Percentiles rank a stretch among this genome's conserved stretches.
These are phyloP conservation scores for Didymella glomerata DNA, from an alignment of 2,329 filamentous ascomycete species.

Conservation along the genomic window DNA sequence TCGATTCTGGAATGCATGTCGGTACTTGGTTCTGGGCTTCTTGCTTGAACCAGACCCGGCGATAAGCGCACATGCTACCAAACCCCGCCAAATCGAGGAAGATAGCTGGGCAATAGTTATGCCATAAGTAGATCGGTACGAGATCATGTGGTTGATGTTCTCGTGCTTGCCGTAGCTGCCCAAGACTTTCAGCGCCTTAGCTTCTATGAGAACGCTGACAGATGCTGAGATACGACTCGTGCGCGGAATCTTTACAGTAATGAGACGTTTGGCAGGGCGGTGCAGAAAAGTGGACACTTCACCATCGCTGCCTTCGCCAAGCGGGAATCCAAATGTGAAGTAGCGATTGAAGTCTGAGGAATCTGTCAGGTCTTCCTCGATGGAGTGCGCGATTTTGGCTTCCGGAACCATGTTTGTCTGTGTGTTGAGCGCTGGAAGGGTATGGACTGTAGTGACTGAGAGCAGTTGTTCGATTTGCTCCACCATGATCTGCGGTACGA, in stretches of 20 bases:
- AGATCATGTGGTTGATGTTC: conserved; percentile 9
- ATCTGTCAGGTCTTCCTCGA: background rate
- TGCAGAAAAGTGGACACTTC: background rate
- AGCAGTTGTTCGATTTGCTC: background rate
- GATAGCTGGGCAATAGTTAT: background rate
- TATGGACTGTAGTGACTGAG: background rate
- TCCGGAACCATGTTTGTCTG: background rate
- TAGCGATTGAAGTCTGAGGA: background rate
- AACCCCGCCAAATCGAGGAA: background rate
- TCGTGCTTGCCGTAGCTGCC: background rate
- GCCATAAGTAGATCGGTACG: background rate
- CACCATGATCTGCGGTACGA: background rate
- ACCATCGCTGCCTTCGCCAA: background rate
- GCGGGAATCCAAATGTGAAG: background rate
- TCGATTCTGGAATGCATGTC: conserved; percentile 24
- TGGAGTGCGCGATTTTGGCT: background rate
- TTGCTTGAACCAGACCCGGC: conserved; percentile 1
- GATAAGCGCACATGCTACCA: conserved; percentile 15
- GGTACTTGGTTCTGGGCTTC: background rate
- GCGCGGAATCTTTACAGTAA: conserved; percentile 7
- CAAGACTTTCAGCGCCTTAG: background rate
- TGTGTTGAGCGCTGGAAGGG: background rate
- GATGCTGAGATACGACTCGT: background rate
- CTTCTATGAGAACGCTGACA: background rate
- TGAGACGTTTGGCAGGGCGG: background rate